These are phyloP conservation scores for Dactylellina parvicollis DNA, from an alignment of 2,329 filamentous ascomycete genomes.

Conservation along the genomic window DNA sequence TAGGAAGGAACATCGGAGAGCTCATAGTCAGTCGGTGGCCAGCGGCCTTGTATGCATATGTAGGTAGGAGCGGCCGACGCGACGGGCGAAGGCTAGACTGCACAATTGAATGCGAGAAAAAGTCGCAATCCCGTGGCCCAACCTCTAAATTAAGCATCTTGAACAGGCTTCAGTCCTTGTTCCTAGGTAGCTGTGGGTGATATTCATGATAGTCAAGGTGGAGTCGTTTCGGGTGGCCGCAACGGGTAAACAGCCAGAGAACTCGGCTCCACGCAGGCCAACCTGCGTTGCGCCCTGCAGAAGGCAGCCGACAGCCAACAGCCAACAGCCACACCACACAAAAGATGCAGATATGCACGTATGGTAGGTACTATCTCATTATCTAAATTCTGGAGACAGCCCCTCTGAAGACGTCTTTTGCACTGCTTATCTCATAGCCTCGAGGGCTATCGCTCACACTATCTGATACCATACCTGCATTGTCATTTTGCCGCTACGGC, in stretches of 20 bases:
- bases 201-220: constrained; percentile 19
- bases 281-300: constrained; percentile 24
- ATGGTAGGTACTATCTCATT: too few relatives aligned
- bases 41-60: neutral
- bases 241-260: constrained; percentile 36
- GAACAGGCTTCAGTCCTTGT: neutral
- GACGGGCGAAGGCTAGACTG: neutral
- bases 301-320: constrained; percentile 32
- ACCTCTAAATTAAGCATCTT: constrained; percentile 15
- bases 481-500: neutral
- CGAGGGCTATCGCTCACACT: neutral
- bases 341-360: too few relatives aligned
- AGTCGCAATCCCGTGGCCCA: neutral
- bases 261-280: constrained; percentile 20
- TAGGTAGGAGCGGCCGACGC: neutral
- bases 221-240: constrained; percentile 40
- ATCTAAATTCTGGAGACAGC: too few relatives aligned
- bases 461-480: constrained; percentile 9
- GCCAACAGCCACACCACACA: constrained; percentile 7
- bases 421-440: too few relatives aligned
- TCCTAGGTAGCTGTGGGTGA: neutral
- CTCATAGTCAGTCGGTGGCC: neutral
- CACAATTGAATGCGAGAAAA: neutral
- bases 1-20: constrained; percentile 14
- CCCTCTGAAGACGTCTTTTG: too few relatives aligned